phyloP scores from a whole-genome alignment of 306 rosid species.

The Castanea sativa region DNA sequence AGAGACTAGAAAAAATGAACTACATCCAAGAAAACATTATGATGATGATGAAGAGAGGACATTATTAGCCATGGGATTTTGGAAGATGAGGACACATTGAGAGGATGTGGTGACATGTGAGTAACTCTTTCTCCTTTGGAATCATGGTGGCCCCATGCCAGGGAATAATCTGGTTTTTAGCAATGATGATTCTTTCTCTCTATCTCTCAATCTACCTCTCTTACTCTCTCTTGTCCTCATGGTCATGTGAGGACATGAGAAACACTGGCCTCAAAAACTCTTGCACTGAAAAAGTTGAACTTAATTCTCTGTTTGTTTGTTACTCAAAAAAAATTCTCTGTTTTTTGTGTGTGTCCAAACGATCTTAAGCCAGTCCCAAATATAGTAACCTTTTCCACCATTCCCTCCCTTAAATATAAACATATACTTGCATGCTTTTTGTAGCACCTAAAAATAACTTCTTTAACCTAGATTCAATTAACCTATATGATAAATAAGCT shows the following conservation, averaged over 20 bases:
- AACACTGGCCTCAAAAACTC: constrained; percentile 29
- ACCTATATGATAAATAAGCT: too few relatives aligned
- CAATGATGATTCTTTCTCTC: constrained; percentile 48
- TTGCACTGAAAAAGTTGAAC: constrained; percentile 6
- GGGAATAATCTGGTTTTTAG: constrained; percentile 57
- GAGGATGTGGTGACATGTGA: constrained; percentile 70
- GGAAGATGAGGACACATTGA: constrained; percentile 39
- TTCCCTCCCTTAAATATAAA: background rate
- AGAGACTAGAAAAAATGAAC: background rate
- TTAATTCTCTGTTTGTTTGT: background rate
- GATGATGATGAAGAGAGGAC: constrained; percentile 18
- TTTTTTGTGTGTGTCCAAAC: background rate
- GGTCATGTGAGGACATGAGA: constrained; percentile 30
- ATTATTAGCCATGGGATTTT: constrained; percentile 31
- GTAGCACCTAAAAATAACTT: too few relatives aligned
- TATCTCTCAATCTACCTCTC: constrained; percentile 14
- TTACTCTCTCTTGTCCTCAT: constrained; percentile 35
- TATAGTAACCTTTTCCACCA: background rate
- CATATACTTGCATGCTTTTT: background rate
- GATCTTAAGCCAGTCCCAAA: background rate
- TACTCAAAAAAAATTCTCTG: too few relatives aligned
- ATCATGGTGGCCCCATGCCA: constrained; percentile 68
- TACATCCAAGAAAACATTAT: background rate
- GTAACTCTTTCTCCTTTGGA: constrained; percentile 31
- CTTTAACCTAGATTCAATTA: too few relatives aligned